phyloP scores from a whole-genome alignment of 106 monocot genomes.

The Amphibolis antarctica region DNA sequence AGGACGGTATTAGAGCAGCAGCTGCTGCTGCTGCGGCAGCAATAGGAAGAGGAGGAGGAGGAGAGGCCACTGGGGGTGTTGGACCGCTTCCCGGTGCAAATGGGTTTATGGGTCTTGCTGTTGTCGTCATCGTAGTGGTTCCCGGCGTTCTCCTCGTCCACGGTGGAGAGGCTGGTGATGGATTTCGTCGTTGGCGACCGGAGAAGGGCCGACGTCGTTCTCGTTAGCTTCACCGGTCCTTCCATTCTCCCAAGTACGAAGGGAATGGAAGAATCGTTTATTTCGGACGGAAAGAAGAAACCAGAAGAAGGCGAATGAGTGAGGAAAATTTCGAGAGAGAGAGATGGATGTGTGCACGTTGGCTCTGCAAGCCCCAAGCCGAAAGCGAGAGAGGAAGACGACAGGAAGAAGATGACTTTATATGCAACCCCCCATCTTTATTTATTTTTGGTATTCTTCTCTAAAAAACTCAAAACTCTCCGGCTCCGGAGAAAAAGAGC shows the following conservation, averaged over 20 bases:
- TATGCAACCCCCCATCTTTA: no score
- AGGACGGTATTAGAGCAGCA: background rate
- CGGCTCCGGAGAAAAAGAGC: no score
- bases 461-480: no score
- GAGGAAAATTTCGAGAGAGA: background rate
- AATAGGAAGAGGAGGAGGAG: background rate
- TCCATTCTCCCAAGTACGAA: background rate
- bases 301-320: no score
- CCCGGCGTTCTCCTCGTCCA: constrained; percentile 17
- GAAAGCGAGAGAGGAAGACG: background rate
- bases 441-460: no score
- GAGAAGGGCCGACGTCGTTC: constrained; percentile 26
- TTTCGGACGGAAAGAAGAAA: background rate
- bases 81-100: background rate
- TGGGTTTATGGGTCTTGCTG: constrained; percentile 6
- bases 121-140: constrained; percentile 4
- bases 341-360: background rate
- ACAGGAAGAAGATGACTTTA: no score
- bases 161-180: constrained; percentile 16
- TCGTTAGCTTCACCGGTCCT: constrained; percentile 10
- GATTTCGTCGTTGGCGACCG: constrained; percentile 25
- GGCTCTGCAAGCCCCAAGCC: no score
- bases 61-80: background rate
- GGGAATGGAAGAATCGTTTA: background rate
- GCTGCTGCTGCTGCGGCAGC: background rate